These are phyloP conservation scores for Casuarina glauca DNA, from an alignment of 306 rosid genomes.

Conservation along the genomic window DNA sequence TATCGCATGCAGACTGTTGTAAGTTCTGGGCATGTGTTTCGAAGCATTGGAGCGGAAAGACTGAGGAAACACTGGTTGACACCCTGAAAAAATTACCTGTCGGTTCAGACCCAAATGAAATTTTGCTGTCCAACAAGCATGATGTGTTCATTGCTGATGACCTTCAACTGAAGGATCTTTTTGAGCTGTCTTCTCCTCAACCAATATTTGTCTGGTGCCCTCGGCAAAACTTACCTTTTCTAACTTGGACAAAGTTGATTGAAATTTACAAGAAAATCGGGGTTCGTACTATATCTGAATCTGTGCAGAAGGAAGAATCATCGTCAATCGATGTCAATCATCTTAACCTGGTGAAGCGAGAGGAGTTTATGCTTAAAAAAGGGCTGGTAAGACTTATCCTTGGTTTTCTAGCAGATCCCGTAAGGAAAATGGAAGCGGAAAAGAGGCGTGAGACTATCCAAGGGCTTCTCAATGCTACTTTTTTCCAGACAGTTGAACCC, in stretches of 20 bases:
- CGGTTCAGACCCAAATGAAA: constrained; percentile 28
- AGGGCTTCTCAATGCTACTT: constrained; percentile 41
- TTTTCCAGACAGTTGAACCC: constrained; percentile 42
- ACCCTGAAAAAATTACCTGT: constrained; percentile 57
- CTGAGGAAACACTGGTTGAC: constrained; percentile 34
- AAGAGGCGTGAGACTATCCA: constrained; percentile 56
- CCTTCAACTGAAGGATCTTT: constrained; percentile 61
- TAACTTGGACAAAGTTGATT: constrained; percentile 36
- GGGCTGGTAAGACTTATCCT: constrained; percentile 58
- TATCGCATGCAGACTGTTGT: constrained; percentile 48
- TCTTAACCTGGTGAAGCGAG: constrained; percentile 28
- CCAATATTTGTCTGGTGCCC: constrained; percentile 78
- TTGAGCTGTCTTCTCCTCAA: constrained; percentile 30
- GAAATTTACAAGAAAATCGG: constrained; percentile 57
- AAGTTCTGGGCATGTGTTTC: constrained; percentile 63
- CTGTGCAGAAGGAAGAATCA: constrained; percentile 42
- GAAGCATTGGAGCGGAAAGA: constrained; percentile 30
- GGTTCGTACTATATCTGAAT: constrained; percentile 57
- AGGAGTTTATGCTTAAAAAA: constrained; percentile 30
- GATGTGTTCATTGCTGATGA: constrained; percentile 68
- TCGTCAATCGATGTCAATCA: constrained; percentile 9
- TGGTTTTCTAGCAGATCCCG: constrained; percentile 61
- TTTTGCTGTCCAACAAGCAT: constrained; percentile 41
- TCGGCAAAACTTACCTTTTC: constrained; percentile 34
- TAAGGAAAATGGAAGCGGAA: constrained; percentile 47